These are phyloP conservation scores for Blepharisma undulans DNA, from an alignment of 169 alveolate species.

Conservation along the genomic window DNA sequence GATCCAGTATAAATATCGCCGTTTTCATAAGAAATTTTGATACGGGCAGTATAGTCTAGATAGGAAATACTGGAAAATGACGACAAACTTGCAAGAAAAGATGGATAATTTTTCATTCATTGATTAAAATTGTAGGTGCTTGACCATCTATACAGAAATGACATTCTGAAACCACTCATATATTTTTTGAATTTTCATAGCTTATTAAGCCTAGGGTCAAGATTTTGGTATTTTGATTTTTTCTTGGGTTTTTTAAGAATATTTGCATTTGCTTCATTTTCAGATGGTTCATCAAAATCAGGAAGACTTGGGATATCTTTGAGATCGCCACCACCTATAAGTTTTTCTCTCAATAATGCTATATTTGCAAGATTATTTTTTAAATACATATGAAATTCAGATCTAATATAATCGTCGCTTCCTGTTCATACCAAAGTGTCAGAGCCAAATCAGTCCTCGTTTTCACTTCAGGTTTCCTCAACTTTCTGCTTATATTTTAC, in stretches of 20 bases:
- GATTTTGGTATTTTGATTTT: not conserved
- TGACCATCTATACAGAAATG: conserved; percentile 1
- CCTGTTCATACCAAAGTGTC: not conserved
- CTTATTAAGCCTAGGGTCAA: not conserved
- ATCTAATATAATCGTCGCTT: not conserved
- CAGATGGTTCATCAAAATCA: not conserved
- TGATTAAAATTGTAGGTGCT: not conserved
- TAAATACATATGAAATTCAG: conserved; percentile 17
- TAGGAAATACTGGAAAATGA: not conserved
- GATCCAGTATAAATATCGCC: conserved; percentile 41
- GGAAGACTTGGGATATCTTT: not conserved
- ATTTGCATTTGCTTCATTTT: not conserved
- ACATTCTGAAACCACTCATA: not conserved
- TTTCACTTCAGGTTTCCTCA: not conserved
- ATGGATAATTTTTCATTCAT: not conserved
- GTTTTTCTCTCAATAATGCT: not conserved
- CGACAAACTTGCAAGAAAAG: not conserved
- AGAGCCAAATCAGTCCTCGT: not conserved
- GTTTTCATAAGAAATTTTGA: not conserved
- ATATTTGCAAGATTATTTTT: not conserved
- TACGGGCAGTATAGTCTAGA: not conserved
- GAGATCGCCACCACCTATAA: not conserved
- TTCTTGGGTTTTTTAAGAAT: not conserved
- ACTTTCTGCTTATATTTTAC: not conserved
- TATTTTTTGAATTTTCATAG: conserved; percentile 1